Base-by-base conservation (phyloP, 768 basidiomycete species). In the Saitozyma podzolica region DNA sequence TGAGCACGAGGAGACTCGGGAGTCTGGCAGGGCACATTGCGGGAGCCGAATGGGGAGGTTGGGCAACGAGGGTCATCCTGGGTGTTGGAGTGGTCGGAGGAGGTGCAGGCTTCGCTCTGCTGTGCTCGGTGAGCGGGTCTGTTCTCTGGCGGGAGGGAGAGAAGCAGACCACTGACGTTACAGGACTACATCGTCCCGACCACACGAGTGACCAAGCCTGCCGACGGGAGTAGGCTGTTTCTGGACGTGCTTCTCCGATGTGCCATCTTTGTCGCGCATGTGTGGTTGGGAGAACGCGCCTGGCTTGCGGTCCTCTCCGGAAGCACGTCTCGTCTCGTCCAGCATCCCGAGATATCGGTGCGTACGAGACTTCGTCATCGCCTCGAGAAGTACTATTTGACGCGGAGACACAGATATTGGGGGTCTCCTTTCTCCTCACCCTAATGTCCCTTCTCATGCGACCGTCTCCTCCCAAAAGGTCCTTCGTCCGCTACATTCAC, bases 341-440 rank as follows among this genome's bases (percentile, higher is more conserved):
- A 39, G n/a, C 19, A 14, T 8, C 10, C 59, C 48, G 49, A 58
- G 19, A 47, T 13, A 17, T 39, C 57, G 29, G 29, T 29, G 29
- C 29, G 29, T 29, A 2, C 29, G 2, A 29, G 29, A 5, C 5
- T 29, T 5, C 29, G 29, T 29, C 29, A 29, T 29, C 5, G 29
- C 29, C 29, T 29, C 29, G 29, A 29, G 29, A 29, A 29, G 29
- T 29, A 29, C 29, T 29, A 29, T 29, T 5, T 29, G 29, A 29
- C 29, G 29, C 29, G 29, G 29, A 29, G 29, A 29, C 13, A 4
- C 57, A 73, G 74, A 69, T 76, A 29, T 61, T 73, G 8, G 59
- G 62, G 53, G 53, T 73, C 17, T 76, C 74, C 8, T 50, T 73
- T 1, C 52, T 76, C 29, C 37, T 75, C 7, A 73, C 74, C 2